phyloP scores from a whole-genome alignment of 2,329 filamentous ascomycete species.

The Talaromyces albobiverticillius region DNA sequence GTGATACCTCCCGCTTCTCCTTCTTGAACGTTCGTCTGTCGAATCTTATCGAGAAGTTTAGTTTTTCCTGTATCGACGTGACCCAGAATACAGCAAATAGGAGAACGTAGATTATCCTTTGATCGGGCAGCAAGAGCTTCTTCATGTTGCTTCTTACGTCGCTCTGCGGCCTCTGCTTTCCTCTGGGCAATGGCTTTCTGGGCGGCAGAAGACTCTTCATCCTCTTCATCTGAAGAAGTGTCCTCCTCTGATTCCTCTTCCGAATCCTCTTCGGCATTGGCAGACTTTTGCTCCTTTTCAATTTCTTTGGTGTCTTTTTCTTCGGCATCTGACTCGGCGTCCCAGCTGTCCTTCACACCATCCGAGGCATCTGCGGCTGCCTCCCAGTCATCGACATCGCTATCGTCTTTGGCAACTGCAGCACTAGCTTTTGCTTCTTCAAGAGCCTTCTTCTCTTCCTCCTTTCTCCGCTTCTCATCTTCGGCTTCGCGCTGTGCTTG shows the following conservation, averaged over 20 bases:
- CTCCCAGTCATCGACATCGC: slow-evolving; percentile 72
- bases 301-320: slow-evolving; percentile 64
- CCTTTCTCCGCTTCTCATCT: slow-evolving; percentile 59
- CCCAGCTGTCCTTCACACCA: slow-evolving; percentile 91
- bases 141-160: slow-evolving; percentile 85
- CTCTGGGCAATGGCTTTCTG: slow-evolving; percentile 69
- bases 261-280: slow-evolving; percentile 23
- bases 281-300: slow-evolving; percentile 24
- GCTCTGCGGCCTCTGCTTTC: slow-evolving; percentile 85
- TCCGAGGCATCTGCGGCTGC: slow-evolving; percentile 71
- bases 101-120: slow-evolving; percentile 90
- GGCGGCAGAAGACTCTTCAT: slow-evolving; percentile 70
- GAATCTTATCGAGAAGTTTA: slow-evolving; percentile 97
- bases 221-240: slow-evolving; percentile 47
- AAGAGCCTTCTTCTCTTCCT: slow-evolving; percentile 74
- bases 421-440: slow-evolving; percentile 69
- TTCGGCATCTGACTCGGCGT: slow-evolving; percentile 60
- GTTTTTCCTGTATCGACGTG: slow-evolving; percentile 99
- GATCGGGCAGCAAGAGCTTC: slow-evolving; percentile 88
- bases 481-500: slow-evolving; percentile 51
- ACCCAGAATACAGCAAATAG: slow-evolving; percentile 98
- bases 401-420: slow-evolving; percentile 55
- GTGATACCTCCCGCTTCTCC: slow-evolving; percentile 99
- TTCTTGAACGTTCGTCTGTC: slow-evolving; percentile 97
- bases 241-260: slow-evolving; percentile 47